A percentile compares a stretch with the other conserved stretches of the same genome.
phyloP scores from a whole-genome alignment of 805 yeast genomes.

The Monosporozyma yasuniensis region DNA sequence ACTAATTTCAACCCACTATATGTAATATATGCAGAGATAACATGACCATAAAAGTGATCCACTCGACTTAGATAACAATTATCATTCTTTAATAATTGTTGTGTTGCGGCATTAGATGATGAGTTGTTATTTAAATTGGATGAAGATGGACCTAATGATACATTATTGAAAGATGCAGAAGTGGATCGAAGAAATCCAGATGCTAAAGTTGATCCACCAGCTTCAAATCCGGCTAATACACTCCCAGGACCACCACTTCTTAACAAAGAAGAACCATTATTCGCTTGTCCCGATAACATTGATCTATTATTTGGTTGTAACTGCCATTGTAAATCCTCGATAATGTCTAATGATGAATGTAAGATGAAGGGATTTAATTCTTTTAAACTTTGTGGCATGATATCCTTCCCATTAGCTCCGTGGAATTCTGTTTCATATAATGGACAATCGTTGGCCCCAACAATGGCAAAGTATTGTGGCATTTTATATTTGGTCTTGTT shows the following conservation, averaged over 20 bases:
- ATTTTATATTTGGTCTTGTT: conserved; percentile 26
- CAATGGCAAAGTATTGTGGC: conserved; percentile 83
- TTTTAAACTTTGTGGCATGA: conserved; percentile 38
- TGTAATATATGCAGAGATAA: conserved; percentile 77
- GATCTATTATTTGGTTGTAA: conserved; percentile 1
- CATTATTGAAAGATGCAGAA: neutral
- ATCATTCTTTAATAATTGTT: conserved; percentile 8
- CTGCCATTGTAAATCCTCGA: conserved; percentile 87
- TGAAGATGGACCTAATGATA: conserved; percentile 3
- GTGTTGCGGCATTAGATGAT: neutral
- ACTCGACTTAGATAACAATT: conserved; percentile 57
- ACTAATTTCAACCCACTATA: conserved; percentile 81
- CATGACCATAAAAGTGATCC: conserved; percentile 77
- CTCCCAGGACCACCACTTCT: conserved; percentile 3
- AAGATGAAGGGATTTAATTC: conserved; percentile 83
- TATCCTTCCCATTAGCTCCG: conserved; percentile 31
- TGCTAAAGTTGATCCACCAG: neutral
- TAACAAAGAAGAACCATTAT: neutral
- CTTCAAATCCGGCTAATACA: conserved; percentile 1
- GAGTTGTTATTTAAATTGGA: conserved; percentile 9
- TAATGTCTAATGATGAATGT: conserved; percentile 82
- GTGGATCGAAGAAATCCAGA: conserved; percentile 22
- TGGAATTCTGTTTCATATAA: conserved; percentile 78
- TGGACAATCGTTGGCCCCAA: conserved; percentile 82
- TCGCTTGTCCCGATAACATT: conserved; percentile 1